Conservation (phyloP, 2,329 filamentous ascomycete species). For the Colletotrichum cuscutae region DNA sequence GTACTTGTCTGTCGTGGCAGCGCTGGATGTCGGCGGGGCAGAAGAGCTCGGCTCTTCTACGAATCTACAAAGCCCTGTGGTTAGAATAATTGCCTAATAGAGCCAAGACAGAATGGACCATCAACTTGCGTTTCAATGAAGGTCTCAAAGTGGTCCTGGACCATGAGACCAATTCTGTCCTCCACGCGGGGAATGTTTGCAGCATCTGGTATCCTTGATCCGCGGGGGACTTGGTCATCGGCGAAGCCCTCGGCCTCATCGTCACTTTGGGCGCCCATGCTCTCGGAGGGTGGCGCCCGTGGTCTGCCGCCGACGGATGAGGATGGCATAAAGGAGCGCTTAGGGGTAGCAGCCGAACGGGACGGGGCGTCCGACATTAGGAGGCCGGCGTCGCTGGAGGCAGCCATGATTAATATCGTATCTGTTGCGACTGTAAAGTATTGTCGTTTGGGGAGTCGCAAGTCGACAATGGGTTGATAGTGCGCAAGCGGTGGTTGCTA, state of each 20-base stretch:
- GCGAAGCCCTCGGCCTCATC: slow-evolving; percentile 71
- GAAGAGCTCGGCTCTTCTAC: slow-evolving; percentile 75
- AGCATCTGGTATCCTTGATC: slow-evolving; percentile 58
- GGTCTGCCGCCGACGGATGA: slow-evolving; percentile 65
- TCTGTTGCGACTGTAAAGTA: neutral
- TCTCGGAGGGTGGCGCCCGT: slow-evolving; percentile 71
- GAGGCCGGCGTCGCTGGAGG: slow-evolving; percentile 66
- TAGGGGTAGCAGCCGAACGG: slow-evolving; percentile 54
- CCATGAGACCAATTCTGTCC: slow-evolving; percentile 78
- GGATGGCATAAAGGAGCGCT: slow-evolving; percentile 53
- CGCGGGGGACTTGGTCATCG: slow-evolving; percentile 70
- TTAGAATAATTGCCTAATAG: neutral
- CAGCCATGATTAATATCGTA: slow-evolving; percentile 52
- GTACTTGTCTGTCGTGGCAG: slow-evolving; percentile 81
- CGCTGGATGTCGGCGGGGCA: slow-evolving; percentile 73
- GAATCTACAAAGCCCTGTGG: slow-evolving; percentile 57
- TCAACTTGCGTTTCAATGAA: slow-evolving; percentile 78
- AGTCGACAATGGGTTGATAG: neutral
- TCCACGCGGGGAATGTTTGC: slow-evolving; percentile 75
- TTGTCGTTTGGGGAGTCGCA: neutral
- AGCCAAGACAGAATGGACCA: neutral
- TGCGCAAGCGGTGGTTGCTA: slow-evolving; percentile 6
- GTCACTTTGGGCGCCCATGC: slow-evolving; percentile 68
- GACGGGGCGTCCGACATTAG: slow-evolving; percentile 67
- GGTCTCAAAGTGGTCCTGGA: slow-evolving; percentile 80